Evolutionary conservation across 441 rosid species (phyloP), one percentile per base, ranked within the genome.

Genomic region (Pelargonium myrrhifolium): DNA sequence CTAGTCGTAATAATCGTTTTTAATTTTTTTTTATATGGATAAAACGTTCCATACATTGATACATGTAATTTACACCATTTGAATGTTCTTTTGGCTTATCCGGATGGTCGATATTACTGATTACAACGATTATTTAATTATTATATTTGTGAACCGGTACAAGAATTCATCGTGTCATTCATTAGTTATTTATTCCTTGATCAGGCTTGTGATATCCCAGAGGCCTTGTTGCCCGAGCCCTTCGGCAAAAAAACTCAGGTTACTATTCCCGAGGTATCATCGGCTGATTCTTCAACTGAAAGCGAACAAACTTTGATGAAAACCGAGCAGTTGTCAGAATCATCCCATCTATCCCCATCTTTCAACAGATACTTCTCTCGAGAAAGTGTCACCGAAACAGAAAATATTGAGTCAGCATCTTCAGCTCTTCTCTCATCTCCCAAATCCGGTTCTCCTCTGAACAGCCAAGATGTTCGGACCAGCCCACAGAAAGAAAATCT

Each of bases 191-290:
- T 20, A 0, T 56, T 17, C 5, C 20, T 56, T 56, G 62, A 56
- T 9, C 61, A 84, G 88, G 81, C 67, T 51, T 43, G 56, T 74
- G 84, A 71, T 43, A 69, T 85, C 68, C 64, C 70, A 21, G 76
- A 72, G 69, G 49, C 64, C 65, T 28, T 49, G 8, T 67, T 82
- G 74, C 70, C 72, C 20, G 77, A 68, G 65, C 70, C 67, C 14
- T 42, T 68, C 26, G n/a, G 63, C 61, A 69, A 49, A 73, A 51
- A 31, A 59, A 61, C 58, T 68, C 53, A 61, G 70, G 67, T 65
- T 20, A 43, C 43, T 26, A 37, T 20, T 60, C 20, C 31, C 0
- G 68, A 72, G 65, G 73, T 68, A 43, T 47, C 40, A 39, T 40
- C 35, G 59, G 58, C 62, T 35, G 66, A 35, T 62, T 67, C 74